Evolutionary conservation across 2,329 filamentous ascomycete species (phyloP), one percentile per base, ranked within the genome.

Genomic region (Cladophialophora exuberans): DNA sequence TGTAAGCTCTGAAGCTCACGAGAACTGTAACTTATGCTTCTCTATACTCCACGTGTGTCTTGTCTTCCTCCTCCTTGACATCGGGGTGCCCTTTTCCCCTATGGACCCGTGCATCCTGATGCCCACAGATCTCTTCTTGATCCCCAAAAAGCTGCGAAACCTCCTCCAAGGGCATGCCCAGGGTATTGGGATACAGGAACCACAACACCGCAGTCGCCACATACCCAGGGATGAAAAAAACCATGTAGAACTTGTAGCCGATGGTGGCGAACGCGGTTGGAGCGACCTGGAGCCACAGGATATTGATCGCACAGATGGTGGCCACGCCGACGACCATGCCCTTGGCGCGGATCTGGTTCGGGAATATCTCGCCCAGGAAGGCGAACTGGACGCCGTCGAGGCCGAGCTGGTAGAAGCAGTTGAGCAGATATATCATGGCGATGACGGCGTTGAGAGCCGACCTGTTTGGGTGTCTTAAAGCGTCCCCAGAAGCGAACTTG

Each of bases 81-180:
- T n/a, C n/a, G n/a, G n/a, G n/a, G n/a, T n/a, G n/a, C n/a, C n/a
- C n/a, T n/a, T n/a, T n/a, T n/a, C n/a, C n/a, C n/a, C n/a, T n/a
- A n/a, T n/a, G n/a, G n/a, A n/a, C n/a, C n/a, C n/a, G n/a, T n/a
- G n/a, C n/a, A n/a, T n/a, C n/a, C n/a, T n/a, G n/a, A n/a, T n/a
- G 7, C 31, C 13, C 36, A 20, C 22, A 39, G n/a, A 50, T 23
- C 43, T 59, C 56, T 17, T 59, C 52, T 6, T 20, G 17, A 23
- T 59, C 65, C 31, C 66, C 65, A 31, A 73, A 65, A 17, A 62
- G 53, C 36, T 57, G 57, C 4, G 84, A 60, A 26, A 70, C 66
- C 43, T 70, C 68, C 39, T 71, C 69, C 17, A 72, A 53, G 0
- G 68, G 66, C 11, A 68, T 66, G 9, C 63, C 65, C 31, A 65